Evolutionary conservation across 345 rosid species (phyloP).

Genomic region (Salix exigua): DNA sequence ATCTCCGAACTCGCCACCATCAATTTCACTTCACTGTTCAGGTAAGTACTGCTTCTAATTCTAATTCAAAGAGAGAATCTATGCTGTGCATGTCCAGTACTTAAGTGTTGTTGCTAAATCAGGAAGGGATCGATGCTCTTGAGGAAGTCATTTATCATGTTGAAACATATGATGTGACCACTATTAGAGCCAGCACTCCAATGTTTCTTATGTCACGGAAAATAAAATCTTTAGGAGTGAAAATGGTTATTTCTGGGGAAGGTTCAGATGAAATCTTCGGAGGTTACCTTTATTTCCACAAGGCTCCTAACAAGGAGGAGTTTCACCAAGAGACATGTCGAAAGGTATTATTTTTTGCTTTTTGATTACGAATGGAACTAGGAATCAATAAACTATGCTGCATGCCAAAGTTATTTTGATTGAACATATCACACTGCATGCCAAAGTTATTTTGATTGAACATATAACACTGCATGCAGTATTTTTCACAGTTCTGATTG

Average conservation of each 20-base stretch:
- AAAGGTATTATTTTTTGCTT: slow-evolving; percentile 43
- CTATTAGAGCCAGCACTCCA: slow-evolving; percentile 83
- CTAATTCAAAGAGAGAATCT: not conserved
- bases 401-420: not conserved
- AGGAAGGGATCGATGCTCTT: slow-evolving; percentile 85
- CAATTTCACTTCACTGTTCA: slow-evolving; percentile 78
- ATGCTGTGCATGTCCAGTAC: not conserved
- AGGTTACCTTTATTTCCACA: slow-evolving; percentile 80
- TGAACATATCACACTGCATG: not conserved
- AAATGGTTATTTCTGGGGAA: slow-evolving; percentile 89
- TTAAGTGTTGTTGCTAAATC: slow-evolving; percentile 13
- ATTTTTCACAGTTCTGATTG: slow-evolving; percentile 8
- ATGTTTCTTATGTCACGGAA: slow-evolving; percentile 92
- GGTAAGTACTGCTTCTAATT: slow-evolving; percentile 27
- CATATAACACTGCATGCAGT: not conserved
- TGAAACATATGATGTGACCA: slow-evolving; percentile 85
- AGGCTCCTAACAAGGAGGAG: slow-evolving; percentile 78
- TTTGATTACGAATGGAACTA: not conserved
- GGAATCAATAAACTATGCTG: not conserved
- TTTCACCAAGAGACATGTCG: slow-evolving; percentile 77
- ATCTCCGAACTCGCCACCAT: slow-evolving; percentile 72
- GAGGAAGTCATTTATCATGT: slow-evolving; percentile 85
- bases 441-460: not conserved
- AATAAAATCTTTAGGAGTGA: slow-evolving; percentile 81
- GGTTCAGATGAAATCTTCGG: slow-evolving; percentile 90